Evolutionary conservation across 495 filamentous ascomycete genomes (phyloP).

Genomic region (Jackrogersella minutella): DNA sequence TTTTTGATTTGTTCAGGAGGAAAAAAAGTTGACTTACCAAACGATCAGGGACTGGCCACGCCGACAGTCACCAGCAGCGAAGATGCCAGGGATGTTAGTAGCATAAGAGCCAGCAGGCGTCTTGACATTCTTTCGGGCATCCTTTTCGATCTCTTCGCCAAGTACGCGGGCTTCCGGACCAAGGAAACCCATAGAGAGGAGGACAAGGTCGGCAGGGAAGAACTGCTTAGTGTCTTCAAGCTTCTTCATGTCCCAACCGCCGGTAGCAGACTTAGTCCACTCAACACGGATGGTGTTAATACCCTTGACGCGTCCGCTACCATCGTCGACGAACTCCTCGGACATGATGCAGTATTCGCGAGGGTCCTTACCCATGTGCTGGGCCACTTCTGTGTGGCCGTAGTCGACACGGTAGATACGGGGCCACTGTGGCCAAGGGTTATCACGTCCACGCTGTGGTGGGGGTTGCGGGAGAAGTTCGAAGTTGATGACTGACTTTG

Average conservation of each 20-base stretch:
- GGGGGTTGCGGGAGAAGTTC: constrained; percentile 96
- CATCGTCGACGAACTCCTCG: constrained; percentile 96
- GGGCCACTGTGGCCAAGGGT: constrained; percentile 99
- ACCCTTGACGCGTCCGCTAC: constrained; percentile 86
- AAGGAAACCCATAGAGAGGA: constrained; percentile 98
- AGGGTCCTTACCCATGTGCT: constrained; percentile 96
- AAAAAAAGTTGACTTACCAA: constrained; percentile 69
- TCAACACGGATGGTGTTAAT: constrained; percentile 98
- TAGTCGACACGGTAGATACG: constrained; percentile 99
- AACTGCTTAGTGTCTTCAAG: constrained; percentile 93
- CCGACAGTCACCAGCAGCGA: constrained; percentile 95
- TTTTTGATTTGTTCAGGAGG: not conserved
- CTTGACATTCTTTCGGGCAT: constrained; percentile 97
- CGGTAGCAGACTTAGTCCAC: constrained; percentile 89
- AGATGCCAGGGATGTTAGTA: constrained; percentile 89
- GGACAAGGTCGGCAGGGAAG: constrained; percentile 96
- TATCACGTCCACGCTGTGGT: constrained; percentile 91
- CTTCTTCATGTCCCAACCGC: constrained; percentile 99
- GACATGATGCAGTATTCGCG: constrained; percentile 99
- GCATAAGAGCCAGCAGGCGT: constrained; percentile 87
- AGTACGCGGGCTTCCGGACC: constrained; percentile 92
- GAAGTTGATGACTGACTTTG: constrained; percentile 97
- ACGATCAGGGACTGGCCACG: constrained; percentile 97
- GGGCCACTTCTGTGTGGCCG: constrained; percentile 95
- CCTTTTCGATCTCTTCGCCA: constrained; percentile 87